phyloP scores from a whole-genome alignment of 2,329 filamentous ascomycete species.

The Epichloe baconii region DNA sequence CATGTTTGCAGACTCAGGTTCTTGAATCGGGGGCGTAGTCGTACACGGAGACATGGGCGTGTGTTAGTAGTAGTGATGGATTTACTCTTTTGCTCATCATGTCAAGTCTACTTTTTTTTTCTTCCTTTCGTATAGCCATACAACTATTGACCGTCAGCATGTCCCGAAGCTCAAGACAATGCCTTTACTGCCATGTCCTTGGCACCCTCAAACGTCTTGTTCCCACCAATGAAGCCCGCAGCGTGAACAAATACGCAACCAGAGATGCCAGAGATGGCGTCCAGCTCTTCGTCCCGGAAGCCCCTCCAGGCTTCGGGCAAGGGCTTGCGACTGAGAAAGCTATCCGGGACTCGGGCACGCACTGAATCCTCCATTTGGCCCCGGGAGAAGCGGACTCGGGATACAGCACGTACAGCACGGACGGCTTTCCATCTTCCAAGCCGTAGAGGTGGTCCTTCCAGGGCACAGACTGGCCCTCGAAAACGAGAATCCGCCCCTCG shows the following conservation, averaged over 20 bases:
- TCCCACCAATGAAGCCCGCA: constrained; percentile 90
- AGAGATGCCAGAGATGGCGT: constrained; percentile 52
- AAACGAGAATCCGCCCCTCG: constrained; percentile 67
- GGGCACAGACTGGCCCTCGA: constrained; percentile 65
- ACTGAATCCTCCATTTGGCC: constrained; percentile 86
- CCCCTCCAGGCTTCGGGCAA: constrained; percentile 88
- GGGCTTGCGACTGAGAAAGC: constrained; percentile 84
- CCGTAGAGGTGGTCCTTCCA: constrained; percentile 96
- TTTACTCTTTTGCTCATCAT: neutral
- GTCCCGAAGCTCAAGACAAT: constrained; percentile 25
- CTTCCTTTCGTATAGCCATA: neutral
- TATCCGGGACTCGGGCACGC: constrained; percentile 76
- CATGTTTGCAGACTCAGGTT: neutral
- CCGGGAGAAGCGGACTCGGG: constrained; percentile 64
- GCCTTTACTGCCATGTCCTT: constrained; percentile 75
- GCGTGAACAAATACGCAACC: constrained; percentile 90
- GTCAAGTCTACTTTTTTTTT: neutral
- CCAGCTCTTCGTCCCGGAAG: constrained; percentile 73
- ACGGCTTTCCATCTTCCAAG: constrained; percentile 52
- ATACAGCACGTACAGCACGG: constrained; percentile 78
- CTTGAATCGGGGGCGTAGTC: neutral
- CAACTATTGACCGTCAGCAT: neutral
- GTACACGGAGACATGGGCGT: neutral
- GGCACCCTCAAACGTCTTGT: constrained; percentile 80
- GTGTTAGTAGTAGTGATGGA: constrained; percentile 1